Base-by-base conservation (phyloP, 139 green algal genomes). In the Diplosphaera chodatii region DNA sequence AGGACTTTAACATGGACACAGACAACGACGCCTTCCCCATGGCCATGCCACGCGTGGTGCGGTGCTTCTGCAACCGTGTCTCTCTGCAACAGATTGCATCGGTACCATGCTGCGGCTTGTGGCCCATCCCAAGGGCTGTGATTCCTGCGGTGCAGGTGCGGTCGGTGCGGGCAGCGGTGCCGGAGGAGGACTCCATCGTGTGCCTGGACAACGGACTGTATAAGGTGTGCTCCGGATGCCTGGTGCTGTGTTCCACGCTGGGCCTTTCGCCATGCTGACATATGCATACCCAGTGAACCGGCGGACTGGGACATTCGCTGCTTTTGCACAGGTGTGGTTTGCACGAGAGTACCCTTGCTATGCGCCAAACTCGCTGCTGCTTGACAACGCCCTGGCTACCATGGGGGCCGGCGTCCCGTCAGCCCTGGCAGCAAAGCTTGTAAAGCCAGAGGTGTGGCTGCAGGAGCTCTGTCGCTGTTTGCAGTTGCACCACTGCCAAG, bases 321-420 rank as follows among this genome's bases (percentile, higher is more conserved):
- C 25, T 21, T 31, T 16, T 20, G 21, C 30, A 27, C 68, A 73
- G 48, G 80, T 84, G 10, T 84, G 70, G 56, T 84, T 84, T 71
- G 78, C 78, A 33, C 55, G 78, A 1, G 68, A 75, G 33, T 84
- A 74, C 70, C 27, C 32, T 5, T 71, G 76, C 30, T 81, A 82
- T 56, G 25, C 79, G 63, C 78, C 74, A 5, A 84, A 84, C 69
- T 79, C 75, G 29, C 68, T 84, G 6, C 55, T 84, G 40, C 41
- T 84, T 34, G 78, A 84, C 56, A 84, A 84, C 64, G 78, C 78
- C 20, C 69, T 84, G 6, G 78, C 78, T 41, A 84, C 70, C 29
- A 84, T 84, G 78, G 78, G 75, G 2, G 78, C 78, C 16, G 78
- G 78, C 21, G 37, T 84, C 2, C 78, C 78, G 16, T 78, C 68